Conservation (phyloP, 2,329 filamentous ascomycete species). For the Aspergillus sp. region DNA sequence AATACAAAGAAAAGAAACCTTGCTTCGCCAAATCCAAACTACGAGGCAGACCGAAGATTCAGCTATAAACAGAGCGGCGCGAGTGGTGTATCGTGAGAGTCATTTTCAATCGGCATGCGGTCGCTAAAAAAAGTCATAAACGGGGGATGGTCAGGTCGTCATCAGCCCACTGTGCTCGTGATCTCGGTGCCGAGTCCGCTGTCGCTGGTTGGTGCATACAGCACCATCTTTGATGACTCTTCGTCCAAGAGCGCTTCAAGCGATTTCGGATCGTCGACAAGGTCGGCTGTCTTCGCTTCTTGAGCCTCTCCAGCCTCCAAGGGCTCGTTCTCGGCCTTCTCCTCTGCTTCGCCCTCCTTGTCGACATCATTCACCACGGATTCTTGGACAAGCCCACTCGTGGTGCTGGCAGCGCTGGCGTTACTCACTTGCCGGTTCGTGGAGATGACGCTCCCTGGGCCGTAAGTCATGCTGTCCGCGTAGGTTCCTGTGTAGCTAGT, state of each 20-base stretch:
- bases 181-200: conserved; percentile 38
- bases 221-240: conserved; percentile 33
- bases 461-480: conserved; percentile 48
- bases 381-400: conserved; percentile 23
- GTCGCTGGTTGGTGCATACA: conserved; percentile 34
- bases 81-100: conserved; percentile 28
- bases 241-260: conserved; percentile 21
- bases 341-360: conserved; percentile 20
- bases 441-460: conserved; percentile 46
- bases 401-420: conserved; percentile 44
- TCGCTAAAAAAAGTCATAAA: conserved; percentile 3
- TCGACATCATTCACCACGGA: conserved; percentile 31
- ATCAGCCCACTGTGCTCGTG: conserved; percentile 23
- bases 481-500: conserved; percentile 49
- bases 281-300: conserved; percentile 24
- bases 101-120: conserved; percentile 1
- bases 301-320: conserved; percentile 17
- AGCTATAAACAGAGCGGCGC: conserved; percentile 18
- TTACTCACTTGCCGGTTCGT: conserved; percentile 46
- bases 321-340: conserved; percentile 13
- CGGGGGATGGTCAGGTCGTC: conserved; percentile 4
- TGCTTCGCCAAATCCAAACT: conserved; percentile 2
- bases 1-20: conserved; percentile 29
- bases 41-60: conserved; percentile 13
- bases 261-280: conserved; percentile 15